Conservation (phyloP, 2,329 filamentous ascomycete genomes). For the Fusarium annulatum region DNA sequence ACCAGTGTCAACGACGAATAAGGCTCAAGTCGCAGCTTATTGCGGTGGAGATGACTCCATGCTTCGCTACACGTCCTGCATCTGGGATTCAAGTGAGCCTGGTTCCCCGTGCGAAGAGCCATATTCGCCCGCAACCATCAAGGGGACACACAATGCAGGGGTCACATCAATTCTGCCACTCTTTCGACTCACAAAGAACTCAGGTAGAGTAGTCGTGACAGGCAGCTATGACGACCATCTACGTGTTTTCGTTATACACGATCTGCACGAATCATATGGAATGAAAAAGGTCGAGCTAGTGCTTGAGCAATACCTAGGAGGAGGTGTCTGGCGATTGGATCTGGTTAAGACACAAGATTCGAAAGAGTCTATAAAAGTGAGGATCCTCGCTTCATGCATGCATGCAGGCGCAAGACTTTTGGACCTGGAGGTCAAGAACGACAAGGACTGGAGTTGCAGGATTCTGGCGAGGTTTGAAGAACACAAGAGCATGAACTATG, state of each 20-base stretch:
- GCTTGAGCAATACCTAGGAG: conserved; percentile 74
- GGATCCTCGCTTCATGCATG: conserved; percentile 91
- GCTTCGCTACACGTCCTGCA: conserved; percentile 61
- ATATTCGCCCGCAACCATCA: conserved; percentile 50
- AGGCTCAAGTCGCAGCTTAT: conserved; percentile 59
- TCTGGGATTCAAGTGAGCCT: conserved; percentile 26
- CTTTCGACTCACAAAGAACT: conserved; percentile 52
- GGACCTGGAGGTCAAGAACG: conserved; percentile 53
- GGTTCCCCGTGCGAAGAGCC: conserved; percentile 31
- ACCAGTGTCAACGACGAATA: conserved; percentile 15
- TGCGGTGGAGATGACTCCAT: conserved; percentile 82
- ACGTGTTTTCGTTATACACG: conserved; percentile 69
- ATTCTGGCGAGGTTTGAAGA: conserved; percentile 81
- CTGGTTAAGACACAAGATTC: conserved; percentile 56
- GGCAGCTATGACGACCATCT: conserved; percentile 93
- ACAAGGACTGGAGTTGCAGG: conserved; percentile 67
- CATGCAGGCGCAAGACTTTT: conserved; percentile 83
- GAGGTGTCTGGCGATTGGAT: conserved; percentile 89
- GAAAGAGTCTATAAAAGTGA: conserved; percentile 47
- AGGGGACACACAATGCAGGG: conserved; percentile 76
- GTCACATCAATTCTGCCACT: conserved; percentile 88
- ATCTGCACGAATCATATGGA: conserved; percentile 54
- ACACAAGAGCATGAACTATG: conserved; percentile 96
- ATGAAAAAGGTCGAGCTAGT: conserved; percentile 62
- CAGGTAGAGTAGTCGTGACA: conserved; percentile 74